Base-by-base conservation (phyloP, 2,329 filamentous ascomycete species). In the Colletotrichum sp. region DNA sequence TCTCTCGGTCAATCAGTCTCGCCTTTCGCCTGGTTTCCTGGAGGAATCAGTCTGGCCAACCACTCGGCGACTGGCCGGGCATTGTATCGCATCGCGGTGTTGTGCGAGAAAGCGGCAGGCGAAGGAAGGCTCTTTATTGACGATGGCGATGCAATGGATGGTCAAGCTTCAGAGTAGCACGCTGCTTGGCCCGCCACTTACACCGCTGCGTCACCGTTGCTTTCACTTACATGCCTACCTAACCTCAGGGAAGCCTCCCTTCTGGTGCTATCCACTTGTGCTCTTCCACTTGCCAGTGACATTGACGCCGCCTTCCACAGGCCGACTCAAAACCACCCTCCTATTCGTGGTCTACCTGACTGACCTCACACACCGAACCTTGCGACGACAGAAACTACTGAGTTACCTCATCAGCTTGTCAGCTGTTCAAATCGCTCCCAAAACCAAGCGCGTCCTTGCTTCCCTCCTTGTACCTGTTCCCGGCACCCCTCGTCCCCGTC, bases 131-230 rank as follows among this genome's bases (percentile, higher is more conserved):
- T 65, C 57, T 62, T 62, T 24, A 21, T 30, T 49, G 49, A 32
- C n/a, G 34, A 34, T 49, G 34, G 32, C 55, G 63, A 62, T 21
- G 44, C 39, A 44, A 34, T 64, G 32, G 15, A 28, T 68, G 57
- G 52, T 59, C 44, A 49, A 60, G 70, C 70, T 76, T 65, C 28
- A 52, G 49, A 69, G 64, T 62, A 71, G n/a, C 34, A 21, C 8
- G 55, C 57, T 73, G 39, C 74, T 69, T 73, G 59, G 57, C 64
- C 59, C 30, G 44, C 60, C 74, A 76, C 74, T 76, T 76, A 76
- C 74, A 76, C 74, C 59, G 49, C 32, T 39, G 36, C 70, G 65
- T 73, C 74, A 62, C 70, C 30, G 71, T 68, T 55, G 57, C 59
- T 67, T 36, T 44, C 73, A 71, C 63, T 63, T 39, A 32, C 26